These are phyloP conservation scores for Aureoboletus auriporus DNA, from an alignment of 768 basidiomycete genomes.

Conservation along the genomic window DNA sequence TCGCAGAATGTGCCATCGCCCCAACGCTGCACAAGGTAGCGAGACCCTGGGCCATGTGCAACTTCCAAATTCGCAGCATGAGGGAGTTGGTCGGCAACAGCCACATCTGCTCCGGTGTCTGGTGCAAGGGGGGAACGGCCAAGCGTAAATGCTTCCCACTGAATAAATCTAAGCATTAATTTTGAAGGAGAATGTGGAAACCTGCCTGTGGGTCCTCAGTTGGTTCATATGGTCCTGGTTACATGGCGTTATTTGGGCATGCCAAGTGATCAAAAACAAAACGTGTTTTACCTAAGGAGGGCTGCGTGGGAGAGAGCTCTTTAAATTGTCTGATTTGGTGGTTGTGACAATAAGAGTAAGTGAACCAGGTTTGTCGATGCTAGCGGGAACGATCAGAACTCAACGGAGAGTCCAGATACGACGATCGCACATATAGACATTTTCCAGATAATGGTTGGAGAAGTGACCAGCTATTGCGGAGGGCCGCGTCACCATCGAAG, in stretches of 20 bases:
- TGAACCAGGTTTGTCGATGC: constrained; percentile 93
- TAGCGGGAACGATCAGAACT: constrained; percentile 37
- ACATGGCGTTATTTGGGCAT: constrained; percentile 18
- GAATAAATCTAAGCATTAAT: constrained; percentile 19
- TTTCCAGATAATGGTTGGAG: constrained; percentile 74
- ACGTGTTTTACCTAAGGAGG: constrained; percentile 55
- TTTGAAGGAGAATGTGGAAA: constrained; percentile 24
- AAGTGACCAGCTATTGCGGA: constrained; percentile 78
- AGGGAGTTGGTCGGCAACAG: constrained; percentile 61
- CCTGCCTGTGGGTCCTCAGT: constrained; percentile 83
- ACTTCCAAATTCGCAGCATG: constrained; percentile 70
- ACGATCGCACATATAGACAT: constrained; percentile 76
- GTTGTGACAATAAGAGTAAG: constrained; percentile 95
- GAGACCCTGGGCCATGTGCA: constrained; percentile 70
- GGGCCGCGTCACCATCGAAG: constrained; percentile 55
- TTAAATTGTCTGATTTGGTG: constrained; percentile 95
- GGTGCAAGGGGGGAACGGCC: constrained; percentile 62
- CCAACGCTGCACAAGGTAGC: constrained; percentile 92
- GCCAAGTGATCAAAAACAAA: constrained; percentile 15
- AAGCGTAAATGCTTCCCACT: constrained; percentile 79
- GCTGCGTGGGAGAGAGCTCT: constrained; percentile 64
- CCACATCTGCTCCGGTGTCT: constrained; percentile 61
- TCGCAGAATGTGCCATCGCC: constrained; percentile 90
- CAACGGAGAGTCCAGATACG: constrained; percentile 23
- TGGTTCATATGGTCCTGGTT: constrained; percentile 65